Evolutionary conservation across 257 asterid genomes (phyloP).

Genomic region (Solanum lignicaule): DNA sequence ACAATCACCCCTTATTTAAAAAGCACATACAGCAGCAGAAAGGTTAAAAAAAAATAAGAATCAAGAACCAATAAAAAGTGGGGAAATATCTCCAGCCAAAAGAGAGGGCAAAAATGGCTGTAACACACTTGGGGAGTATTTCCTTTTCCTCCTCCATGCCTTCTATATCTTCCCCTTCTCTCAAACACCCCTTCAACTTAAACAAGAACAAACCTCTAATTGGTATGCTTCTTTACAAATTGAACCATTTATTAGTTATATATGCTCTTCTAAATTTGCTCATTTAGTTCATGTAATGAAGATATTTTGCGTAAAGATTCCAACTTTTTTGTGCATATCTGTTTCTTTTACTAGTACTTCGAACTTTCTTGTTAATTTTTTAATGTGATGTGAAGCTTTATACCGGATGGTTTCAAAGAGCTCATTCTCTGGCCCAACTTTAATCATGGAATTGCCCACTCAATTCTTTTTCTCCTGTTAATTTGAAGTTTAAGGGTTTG

Average conservation of each 20-base stretch:
- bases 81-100: neutral
- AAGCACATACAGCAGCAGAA: neutral
- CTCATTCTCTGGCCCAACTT: neutral
- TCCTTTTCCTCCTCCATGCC: slow-evolving; percentile 32
- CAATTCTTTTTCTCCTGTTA: neutral
- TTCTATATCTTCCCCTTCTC: slow-evolving; percentile 16
- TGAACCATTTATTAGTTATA: neutral
- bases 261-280: neutral
- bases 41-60: neutral
- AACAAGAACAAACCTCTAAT: slow-evolving; percentile 19
- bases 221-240: slow-evolving; percentile 22
- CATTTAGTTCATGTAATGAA: neutral
- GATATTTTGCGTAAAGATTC: neutral
- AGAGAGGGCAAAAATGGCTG: slow-evolving; percentile 19
- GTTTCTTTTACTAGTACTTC: neutral
- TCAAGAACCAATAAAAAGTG: neutral
- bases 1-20: neutral
- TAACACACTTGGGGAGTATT: slow-evolving; percentile 22
- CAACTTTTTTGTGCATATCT: neutral
- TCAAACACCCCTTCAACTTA: slow-evolving; percentile 5
- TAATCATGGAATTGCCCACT: neutral
- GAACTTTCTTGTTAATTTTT: neutral
- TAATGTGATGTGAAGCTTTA: neutral
- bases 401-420: neutral
- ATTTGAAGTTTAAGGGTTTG: neutral